Evolutionary conservation across 2,329 filamentous ascomycete species (phyloP).

Genomic region (Didymella sp.): DNA sequence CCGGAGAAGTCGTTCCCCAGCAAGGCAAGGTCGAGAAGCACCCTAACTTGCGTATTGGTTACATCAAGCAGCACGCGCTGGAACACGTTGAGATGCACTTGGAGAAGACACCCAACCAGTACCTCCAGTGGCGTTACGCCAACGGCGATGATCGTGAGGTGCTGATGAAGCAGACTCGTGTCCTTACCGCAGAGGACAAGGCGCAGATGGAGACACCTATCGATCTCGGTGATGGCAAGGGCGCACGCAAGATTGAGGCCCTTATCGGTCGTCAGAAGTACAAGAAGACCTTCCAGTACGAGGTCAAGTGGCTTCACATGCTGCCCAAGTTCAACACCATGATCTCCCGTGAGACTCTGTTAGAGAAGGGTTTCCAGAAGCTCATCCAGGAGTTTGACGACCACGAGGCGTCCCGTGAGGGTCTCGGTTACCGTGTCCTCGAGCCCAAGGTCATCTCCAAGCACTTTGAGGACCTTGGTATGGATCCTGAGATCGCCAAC

Average conservation of each 20-base stretch:
- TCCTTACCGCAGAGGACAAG: constrained; percentile 83
- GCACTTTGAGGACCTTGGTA: constrained; percentile 95
- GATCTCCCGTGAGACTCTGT: constrained; percentile 89
- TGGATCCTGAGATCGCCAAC: constrained; percentile 97
- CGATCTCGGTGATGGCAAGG: constrained; percentile 83
- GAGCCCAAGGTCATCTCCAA: constrained; percentile 94
- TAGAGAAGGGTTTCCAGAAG: constrained; percentile 87
- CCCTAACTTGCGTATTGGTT: constrained; percentile 96
- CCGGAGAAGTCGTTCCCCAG: constrained; percentile 86
- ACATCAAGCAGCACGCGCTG: constrained; percentile 98
- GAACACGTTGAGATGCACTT: constrained; percentile 99
- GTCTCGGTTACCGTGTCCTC: constrained; percentile 92
- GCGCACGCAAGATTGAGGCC: constrained; percentile 78
- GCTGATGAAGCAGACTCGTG: constrained; percentile 94
- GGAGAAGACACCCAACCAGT: constrained; percentile 99
- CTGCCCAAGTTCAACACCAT: constrained; percentile 93
- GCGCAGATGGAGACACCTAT: constrained; percentile 91
- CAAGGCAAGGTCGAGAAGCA: constrained; percentile 94
- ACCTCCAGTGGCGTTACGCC: constrained; percentile 97
- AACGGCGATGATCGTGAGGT: constrained; percentile 98
- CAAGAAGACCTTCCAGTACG: constrained; percentile 99
- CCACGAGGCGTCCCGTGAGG: constrained; percentile 97
- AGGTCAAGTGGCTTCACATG: constrained; percentile 90
- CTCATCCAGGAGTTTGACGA: constrained; percentile 98
- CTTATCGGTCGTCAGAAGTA: constrained; percentile 97